Base-by-base conservation (phyloP, 495 filamentous ascomycete species). In the Achaetomiella virescens region DNA sequence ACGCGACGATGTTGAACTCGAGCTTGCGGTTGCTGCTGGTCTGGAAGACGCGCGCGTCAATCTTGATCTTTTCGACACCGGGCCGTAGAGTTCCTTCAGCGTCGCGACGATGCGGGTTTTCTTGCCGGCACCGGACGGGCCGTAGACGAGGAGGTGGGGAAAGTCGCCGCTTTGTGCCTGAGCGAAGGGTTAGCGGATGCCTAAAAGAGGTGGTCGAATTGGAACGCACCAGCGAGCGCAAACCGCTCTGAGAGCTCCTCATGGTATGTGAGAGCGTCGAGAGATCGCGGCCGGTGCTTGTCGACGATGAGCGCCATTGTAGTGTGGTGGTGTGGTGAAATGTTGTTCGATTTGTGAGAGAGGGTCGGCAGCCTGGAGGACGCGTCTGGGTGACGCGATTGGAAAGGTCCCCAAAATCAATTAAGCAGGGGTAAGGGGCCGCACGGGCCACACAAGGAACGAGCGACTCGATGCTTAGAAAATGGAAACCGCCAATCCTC, bases 1-100 rank as follows among this genome's bases (percentile, higher is more conserved):
- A 96, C 24, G 90, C 81, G 44, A 97, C 95, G 57, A 97, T 95
- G 74, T 95, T 98, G 79, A 98, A 98, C 73, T 98, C 93, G 55
- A 97, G 83, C 70, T 97, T 98, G 62, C 93, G 91, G 71, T 95
- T 96, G 66, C 84, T 85, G 18, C 84, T 92, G 1, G 93, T 97
- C 70, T 95, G 90, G 79, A 97, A 98, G 50, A 96, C 85, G 59
- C 93, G 87, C 20, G 89, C 86, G 67, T 97, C 91, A 75, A 96
- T 93, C 72, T 95, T 95, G 77, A 97, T 96, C 78, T 95, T 96
- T 61, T 96, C 91, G 10, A 95, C 91, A 33, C 90, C 10, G 91
- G 84, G 0, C 91, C 91, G 68, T 89, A 97, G 14, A 97, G 78
- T 69, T 93, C 90, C 67, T 92, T 92, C 3, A 97, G 74, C 1